These are phyloP conservation scores for Hymenoscyphus albidus DNA, from an alignment of 2,329 filamentous ascomycete genomes.

Conservation along the genomic window DNA sequence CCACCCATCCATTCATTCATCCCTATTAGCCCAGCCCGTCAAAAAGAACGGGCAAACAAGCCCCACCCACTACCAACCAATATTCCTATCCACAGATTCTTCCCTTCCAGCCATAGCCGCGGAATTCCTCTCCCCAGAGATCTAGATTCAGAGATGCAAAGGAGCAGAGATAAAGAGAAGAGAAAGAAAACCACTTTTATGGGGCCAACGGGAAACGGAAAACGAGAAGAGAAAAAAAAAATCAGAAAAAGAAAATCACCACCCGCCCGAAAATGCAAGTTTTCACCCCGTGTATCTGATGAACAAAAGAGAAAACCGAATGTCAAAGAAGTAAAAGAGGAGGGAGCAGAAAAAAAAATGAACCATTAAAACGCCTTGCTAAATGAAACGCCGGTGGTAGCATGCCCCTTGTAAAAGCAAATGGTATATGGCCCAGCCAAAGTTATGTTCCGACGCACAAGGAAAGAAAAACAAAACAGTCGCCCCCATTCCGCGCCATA, in stretches of 20 bases:
- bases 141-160: too few relatives aligned
- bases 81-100: too few relatives aligned
- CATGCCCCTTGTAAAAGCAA: conserved; percentile 8
- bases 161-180: too few relatives aligned
- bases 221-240: not conserved
- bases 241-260: not conserved
- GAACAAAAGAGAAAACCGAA: not conserved
- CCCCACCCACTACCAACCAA: too few relatives aligned
- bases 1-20: too few relatives aligned
- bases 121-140: too few relatives aligned
- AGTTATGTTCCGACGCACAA: not conserved
- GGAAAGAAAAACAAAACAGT: not conserved
- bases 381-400: conserved; percentile 11
- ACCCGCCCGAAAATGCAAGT: not conserved
- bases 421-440: conserved; percentile 20
- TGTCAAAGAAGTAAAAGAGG: not conserved
- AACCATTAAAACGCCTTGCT: conserved; percentile 21
- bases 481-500: not conserved
- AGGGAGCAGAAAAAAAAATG: not conserved
- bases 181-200: not conserved
- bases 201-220: not conserved
- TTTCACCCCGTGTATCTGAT: not conserved
- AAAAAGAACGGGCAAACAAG: too few relatives aligned
- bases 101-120: too few relatives aligned
- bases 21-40: too few relatives aligned